phyloP scores from a whole-genome alignment of 2,329 filamentous ascomycete species.

The Geosmithia morbida region DNA sequence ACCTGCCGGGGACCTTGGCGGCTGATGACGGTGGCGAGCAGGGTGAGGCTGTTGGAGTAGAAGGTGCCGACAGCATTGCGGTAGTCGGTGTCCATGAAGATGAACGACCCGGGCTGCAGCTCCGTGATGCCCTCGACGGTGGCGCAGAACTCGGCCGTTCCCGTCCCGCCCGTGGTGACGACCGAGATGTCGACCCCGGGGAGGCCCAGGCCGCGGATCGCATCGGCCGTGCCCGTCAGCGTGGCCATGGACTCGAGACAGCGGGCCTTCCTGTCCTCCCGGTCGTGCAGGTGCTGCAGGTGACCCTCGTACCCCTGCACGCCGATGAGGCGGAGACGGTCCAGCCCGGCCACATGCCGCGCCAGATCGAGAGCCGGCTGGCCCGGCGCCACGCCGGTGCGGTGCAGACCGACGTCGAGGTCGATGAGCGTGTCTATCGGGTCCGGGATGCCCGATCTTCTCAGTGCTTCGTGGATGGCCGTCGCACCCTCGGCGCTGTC shows the following conservation, averaged over 20 bases:
- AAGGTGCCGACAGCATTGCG: constrained; percentile 32
- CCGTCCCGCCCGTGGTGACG: constrained; percentile 36
- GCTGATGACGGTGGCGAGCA: constrained; percentile 32
- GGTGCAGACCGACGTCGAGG: constrained; percentile 33
- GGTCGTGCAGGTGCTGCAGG: constrained; percentile 32
- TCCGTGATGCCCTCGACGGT: constrained; percentile 34
- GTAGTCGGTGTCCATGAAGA: constrained; percentile 45
- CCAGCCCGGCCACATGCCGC: constrained; percentile 16
- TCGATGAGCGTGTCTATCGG: constrained; percentile 28
- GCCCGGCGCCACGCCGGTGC: constrained; percentile 29
- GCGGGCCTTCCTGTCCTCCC: constrained; percentile 21
- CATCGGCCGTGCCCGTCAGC: constrained; percentile 25
- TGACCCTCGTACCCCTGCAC: constrained; percentile 39
- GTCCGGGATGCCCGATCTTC: constrained; percentile 15
- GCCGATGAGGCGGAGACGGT: constrained; percentile 27
- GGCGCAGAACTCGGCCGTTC: constrained; percentile 37
- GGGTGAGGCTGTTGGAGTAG: constrained; percentile 32
- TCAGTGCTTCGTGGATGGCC: constrained; percentile 28
- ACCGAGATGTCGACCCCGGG: constrained; percentile 20
- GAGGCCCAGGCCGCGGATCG: constrained; percentile 23
- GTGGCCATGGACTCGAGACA: constrained; percentile 30
- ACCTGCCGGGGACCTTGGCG: constrained; percentile 25
- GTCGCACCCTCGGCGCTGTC: constrained; percentile 28
- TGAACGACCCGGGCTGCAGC: constrained; percentile 37
- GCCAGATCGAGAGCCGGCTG: constrained; percentile 24